A percentile compares a stretch with the other conserved stretches of the same genome.
Evolutionary conservation across 768 basidiomycete species (phyloP).

Genomic region (Candolleomyces eurysporus): DNA sequence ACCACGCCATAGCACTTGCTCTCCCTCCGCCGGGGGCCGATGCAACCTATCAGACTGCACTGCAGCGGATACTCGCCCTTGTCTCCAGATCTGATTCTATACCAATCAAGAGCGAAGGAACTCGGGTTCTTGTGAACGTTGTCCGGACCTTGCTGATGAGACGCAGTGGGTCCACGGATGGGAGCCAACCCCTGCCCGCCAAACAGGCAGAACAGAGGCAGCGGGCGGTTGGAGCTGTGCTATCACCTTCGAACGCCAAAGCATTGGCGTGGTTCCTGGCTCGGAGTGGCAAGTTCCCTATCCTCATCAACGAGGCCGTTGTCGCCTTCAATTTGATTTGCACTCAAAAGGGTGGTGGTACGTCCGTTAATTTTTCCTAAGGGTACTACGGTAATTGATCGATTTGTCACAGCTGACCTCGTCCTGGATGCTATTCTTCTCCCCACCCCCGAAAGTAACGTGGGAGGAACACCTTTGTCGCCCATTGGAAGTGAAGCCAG

Average conservation of each 20-base stretch:
- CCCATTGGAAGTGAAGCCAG: constrained; percentile 40
- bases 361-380: constrained; percentile 21
- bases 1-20: constrained; percentile 51
- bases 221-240: constrained; percentile 50
- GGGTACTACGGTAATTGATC: background rate
- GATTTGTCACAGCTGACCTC: constrained; percentile 45
- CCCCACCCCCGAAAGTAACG: constrained; percentile 30
- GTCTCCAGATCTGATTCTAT: constrained; percentile 77
- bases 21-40: constrained; percentile 35
- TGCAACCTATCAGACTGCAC: constrained; percentile 39
- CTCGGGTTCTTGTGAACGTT: constrained; percentile 84
- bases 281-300: constrained; percentile 75
- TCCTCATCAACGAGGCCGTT: constrained; percentile 87
- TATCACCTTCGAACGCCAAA: constrained; percentile 52
- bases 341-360: constrained; percentile 64
- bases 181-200: constrained; percentile 3
- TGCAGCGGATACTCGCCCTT: constrained; percentile 72
- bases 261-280: constrained; percentile 71
- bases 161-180: constrained; percentile 24
- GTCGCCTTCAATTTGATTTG: constrained; percentile 79
- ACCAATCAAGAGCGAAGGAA: constrained; percentile 85
- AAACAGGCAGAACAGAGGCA: constrained; percentile 50
- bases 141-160: constrained; percentile 74
- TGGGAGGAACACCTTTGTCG: constrained; percentile 35
- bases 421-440: constrained; percentile 60